These are phyloP conservation scores for Dendrostoma leiphaemia DNA, from an alignment of 2,329 filamentous ascomycete species.

Conservation along the genomic window DNA sequence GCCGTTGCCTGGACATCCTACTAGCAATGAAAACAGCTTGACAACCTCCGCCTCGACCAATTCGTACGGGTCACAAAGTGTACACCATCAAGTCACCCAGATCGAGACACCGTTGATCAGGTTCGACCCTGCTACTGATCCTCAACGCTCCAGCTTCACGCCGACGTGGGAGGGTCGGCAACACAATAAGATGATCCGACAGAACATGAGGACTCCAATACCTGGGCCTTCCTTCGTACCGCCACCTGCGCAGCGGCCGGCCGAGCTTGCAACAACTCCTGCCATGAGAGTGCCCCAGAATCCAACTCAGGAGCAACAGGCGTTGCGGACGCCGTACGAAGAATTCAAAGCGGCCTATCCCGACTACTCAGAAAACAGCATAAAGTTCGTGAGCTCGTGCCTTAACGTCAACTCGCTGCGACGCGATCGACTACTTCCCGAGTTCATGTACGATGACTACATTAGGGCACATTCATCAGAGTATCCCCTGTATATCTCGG, in stretches of 20 bases:
- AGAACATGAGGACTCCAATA: not conserved
- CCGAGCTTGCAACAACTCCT: not conserved
- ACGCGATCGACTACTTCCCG: conserved; percentile 24
- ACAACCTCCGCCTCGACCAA: conserved; percentile 3
- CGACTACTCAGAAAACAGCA: conserved; percentile 26
- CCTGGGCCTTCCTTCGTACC: not conserved
- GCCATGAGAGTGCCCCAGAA: not conserved
- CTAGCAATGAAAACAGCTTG: not conserved
- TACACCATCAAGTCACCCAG: not conserved
- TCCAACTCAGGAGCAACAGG: not conserved
- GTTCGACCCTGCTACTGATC: not conserved
- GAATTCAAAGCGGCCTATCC: conserved; percentile 28
- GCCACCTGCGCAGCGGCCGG: not conserved
- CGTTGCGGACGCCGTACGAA: conserved; percentile 23
- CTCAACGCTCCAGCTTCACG: not conserved
- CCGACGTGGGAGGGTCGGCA: conserved; percentile 13
- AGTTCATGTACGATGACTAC: conserved; percentile 34
- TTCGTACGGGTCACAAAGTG: not conserved
- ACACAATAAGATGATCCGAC: too few relatives aligned
- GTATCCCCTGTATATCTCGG: conserved; percentile 28
- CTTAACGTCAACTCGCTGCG: conserved; percentile 28
- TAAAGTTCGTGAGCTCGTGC: conserved; percentile 30
- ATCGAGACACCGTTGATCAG: not conserved
- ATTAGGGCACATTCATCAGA: conserved; percentile 31
- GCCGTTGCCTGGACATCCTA: not conserved